Base-by-base conservation (phyloP, 345 rosid genomes). In the Arabidopsis suecica region DNA sequence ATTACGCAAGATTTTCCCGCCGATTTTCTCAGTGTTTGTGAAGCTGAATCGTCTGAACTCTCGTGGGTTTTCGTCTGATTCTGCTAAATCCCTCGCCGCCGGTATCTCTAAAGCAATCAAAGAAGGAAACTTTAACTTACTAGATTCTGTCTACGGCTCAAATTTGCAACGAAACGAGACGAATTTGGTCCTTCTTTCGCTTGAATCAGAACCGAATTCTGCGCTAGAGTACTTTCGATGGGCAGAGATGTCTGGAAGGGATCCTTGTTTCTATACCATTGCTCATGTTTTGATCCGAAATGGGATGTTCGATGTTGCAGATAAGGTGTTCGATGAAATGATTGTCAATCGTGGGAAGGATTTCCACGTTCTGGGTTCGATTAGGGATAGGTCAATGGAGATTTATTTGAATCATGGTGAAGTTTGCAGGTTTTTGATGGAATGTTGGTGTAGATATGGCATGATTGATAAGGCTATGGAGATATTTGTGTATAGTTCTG, bases 311-410 rank as follows among this genome's bases (percentile, higher is more conserved):
- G 79, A 51, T 78, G 73, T 34, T 22, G 86, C 90, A 54, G 68
- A 57, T 28, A 40, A 67, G 68, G 71, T 81, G 71, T 83, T 86
- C 42, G 90, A 76, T 62, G 78, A 78, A 78, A 75, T 83, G 80
- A 38, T 68, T 45, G 16, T 18, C 9, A 41, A 22, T 22, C 67
- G 63, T 23, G 81, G 78, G 14, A 58, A 50, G 54, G 53, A 60
- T 59, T 76, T 69, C 2, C 71, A 79, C 45, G 64, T 73, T 74
- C 55, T 76, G 22, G 57, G 23, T 22, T 22, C 12, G 45, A 55
- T 77, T 51, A 5, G 4, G 30, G 79, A 78, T 51, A 67, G 67
- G 0, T 67, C 73, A 23, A 1, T 13, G 51, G 74, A 66, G 9
- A 23, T 33, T 61, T 5, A 5, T 5, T 61, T 60, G 70, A 67